Evolutionary conservation across 2,329 filamentous ascomycete species (phyloP), one percentile per base, ranked within the genome.

Genomic region (Bimuria novae-zelandiae): DNA sequence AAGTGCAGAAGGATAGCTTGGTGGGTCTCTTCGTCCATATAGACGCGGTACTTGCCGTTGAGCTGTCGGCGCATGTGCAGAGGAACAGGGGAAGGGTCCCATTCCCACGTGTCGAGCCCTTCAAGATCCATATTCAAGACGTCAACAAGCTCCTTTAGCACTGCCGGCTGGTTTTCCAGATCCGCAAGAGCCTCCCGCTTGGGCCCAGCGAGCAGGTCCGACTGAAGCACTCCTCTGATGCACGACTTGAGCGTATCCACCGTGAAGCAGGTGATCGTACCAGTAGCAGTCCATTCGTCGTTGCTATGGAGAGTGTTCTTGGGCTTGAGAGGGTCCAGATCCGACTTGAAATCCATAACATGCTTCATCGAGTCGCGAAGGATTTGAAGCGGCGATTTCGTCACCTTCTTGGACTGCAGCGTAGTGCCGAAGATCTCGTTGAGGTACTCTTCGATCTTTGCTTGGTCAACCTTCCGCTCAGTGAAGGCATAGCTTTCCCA

Each of bases 401-500:
- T 73, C 2, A 76, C 73, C 49, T 77, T 75, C 36, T 71, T 69
- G 4, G 74, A 71, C 21, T 68, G 68, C 51, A 62, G 76, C 55
- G 65, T 77, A 65, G 57, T 73, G 57, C 32, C 71, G 61, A 87
- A 87, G 0, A 86, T 73, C 1, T 69, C 57, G 10, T 76, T 69
- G 1, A 87, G 77, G 59, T 84, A 86, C 0, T 65, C 55, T 3
- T 73, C 68, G 51, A 87, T 81, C 8, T 71, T 75, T 3, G 55
- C 58, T 7, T 68, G 65, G 56, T 86, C 76, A 2, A 79, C 78
- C 14, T 80, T 62, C 23, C 74, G 74, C 4, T 76, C 67, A 3
- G 73, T 73, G 62, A 87, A 86, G n/a, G 84, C 82, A 48, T 79
- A 72, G 1, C 72, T 65, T 63, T 87, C 84, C 82, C 84, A 86